Conservation (phyloP, 1,284 basidiomycete genomes). For the Austroboletus rostrupii region DNA sequence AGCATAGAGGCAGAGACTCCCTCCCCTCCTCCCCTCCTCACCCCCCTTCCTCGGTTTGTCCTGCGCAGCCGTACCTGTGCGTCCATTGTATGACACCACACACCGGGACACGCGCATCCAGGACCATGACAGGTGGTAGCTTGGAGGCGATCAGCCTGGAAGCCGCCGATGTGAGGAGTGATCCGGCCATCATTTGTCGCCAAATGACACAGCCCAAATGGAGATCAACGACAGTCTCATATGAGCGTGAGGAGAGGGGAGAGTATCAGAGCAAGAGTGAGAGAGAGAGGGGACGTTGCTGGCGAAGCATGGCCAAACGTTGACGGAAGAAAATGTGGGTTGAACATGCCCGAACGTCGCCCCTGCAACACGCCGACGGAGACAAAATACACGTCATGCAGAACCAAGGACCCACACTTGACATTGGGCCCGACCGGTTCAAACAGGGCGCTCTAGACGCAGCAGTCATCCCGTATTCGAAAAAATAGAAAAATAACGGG, state of each 20-base stretch:
- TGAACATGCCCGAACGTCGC: background rate
- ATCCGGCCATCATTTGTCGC: slow-evolving; percentile 5
- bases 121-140: slow-evolving; percentile 14
- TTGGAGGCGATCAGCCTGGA: slow-evolving; percentile 8
- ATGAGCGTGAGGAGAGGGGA: background rate
- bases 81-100: slow-evolving; percentile 2
- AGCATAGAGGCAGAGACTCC: background rate
- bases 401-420: slow-evolving; percentile 1
- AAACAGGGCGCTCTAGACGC: no score
- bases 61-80: background rate
- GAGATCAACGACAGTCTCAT: slow-evolving; percentile 7
- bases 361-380: slow-evolving; percentile 1
- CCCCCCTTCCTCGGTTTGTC: no score
- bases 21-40: background rate
- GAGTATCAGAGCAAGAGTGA: no score
- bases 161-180: slow-evolving; percentile 1
- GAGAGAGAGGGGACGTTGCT: background rate
- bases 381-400: background rate
- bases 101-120: slow-evolving; percentile 3
- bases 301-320: background rate
- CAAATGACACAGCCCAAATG: slow-evolving; percentile 16
- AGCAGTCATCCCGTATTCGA: background rate
- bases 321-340: no score
- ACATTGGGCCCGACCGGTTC: background rate
- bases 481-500: background rate